Percentiles rank a stretch among this genome's conserved stretches.
phyloP scores from a whole-genome alignment of 2,329 filamentous ascomycete genomes.

The Kalmusia sp. region DNA sequence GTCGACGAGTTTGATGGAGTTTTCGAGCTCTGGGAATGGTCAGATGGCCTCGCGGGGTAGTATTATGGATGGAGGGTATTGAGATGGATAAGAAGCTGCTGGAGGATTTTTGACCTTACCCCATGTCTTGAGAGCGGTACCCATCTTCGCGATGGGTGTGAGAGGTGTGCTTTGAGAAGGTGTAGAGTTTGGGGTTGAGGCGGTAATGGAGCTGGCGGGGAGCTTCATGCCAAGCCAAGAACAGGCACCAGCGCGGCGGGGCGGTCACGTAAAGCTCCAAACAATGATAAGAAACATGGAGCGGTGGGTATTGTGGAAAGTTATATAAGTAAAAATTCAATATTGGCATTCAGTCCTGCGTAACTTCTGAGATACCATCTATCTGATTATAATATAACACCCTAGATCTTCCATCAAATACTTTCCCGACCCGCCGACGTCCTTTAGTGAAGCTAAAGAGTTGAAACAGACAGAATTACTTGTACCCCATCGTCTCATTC shows the following conservation, averaged over 20 bases:
- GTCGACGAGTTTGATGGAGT: conserved; percentile 81
- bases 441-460: too few relatives aligned
- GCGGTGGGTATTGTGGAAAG: too few relatives aligned
- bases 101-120: conserved; percentile 27
- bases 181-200: conserved; percentile 15
- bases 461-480: too few relatives aligned
- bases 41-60: conserved; percentile 25
- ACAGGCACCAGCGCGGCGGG: conserved; percentile 30
- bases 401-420: too few relatives aligned
- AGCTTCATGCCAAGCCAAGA: conserved; percentile 31
- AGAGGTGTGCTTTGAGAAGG: conserved; percentile 4
- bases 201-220: conserved; percentile 9
- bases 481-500: conserved; percentile 66
- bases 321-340: too few relatives aligned
- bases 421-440: too few relatives aligned
- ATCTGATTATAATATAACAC: too few relatives aligned
- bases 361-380: too few relatives aligned
- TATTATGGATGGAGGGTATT: too few relatives aligned
- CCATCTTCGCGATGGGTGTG: conserved; percentile 31
- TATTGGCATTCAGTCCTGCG: too few relatives aligned
- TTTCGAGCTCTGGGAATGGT: conserved; percentile 77
- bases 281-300: not conserved
- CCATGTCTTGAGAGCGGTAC: conserved; percentile 46
- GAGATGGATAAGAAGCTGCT: not conserved
- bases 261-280: not conserved